Evolutionary conservation across 805 yeast species (phyloP), one percentile per base, ranked within the genome.

Genomic region (Spencermartinsiella europaea): DNA sequence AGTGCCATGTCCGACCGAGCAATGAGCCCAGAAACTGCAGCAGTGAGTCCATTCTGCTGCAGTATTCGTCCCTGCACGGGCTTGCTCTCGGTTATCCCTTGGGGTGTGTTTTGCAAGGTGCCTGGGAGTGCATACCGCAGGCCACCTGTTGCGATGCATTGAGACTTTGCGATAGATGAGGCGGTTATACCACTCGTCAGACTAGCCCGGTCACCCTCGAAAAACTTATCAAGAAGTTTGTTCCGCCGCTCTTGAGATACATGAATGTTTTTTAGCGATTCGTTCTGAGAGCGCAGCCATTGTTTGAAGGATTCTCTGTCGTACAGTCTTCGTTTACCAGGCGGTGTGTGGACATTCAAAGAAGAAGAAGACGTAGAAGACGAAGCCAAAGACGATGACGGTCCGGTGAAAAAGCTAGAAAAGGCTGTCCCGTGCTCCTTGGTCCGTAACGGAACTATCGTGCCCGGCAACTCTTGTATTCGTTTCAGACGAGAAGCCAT

Each of bases 61-160:
- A 77, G 68, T 39, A 78, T 66, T 70, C 95, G 79, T 49, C 91
- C 95, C 14, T 89, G 85, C 16, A 77, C 79, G 36, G 82, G 71
- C 44, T 68, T 68, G 21, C 74, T 76, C 10, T 67, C 64, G 40
- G 74, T 68, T 20, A 79, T 65, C 42, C 95, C 95, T 57, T 81
- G 78, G 19, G 95, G 93, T 3, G 84, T 71, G 61, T 79, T 83
- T 48, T 69, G 61, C 34, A 87, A 67, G 61, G 87, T 75, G 4
- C 95, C 95, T 48, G 73, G 75, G 50, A 83, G 74, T 34, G 70
- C 71, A 57, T 85, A 87, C 1, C 86, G 75, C 49, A 86, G 72
- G 4, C 95, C 95, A 22, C 84, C 95, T 5, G 85, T 77, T 27
- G 89, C 95, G 3, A 46, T 41, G n/a, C 46, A 47, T 19, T 34